phyloP scores from a whole-genome alignment of 768 basidiomycete genomes.

The Calocybe gangraenosa region DNA sequence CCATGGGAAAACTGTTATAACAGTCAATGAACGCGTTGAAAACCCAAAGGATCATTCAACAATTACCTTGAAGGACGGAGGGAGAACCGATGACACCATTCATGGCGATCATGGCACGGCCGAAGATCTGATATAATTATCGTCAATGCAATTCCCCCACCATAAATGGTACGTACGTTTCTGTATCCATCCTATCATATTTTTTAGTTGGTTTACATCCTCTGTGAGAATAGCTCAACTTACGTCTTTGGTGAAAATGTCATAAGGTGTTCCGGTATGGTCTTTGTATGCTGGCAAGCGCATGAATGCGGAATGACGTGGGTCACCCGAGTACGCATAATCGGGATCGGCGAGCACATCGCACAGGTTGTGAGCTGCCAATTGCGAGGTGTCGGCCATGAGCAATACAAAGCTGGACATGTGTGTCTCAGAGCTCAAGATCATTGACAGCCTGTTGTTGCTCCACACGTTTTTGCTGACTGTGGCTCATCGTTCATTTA shows the following conservation, averaged over 20 bases:
- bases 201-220: too few species aligned
- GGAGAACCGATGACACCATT: constrained; percentile 25
- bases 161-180: neutral
- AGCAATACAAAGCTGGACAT: constrained; percentile 21
- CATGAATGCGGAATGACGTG: constrained; percentile 16
- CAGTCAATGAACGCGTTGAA: neutral
- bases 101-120: constrained; percentile 30
- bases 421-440: constrained; percentile 23
- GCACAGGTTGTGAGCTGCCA: constrained; percentile 6
- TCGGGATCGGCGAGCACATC: constrained; percentile 14
- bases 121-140: constrained; percentile 19
- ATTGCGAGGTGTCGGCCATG: constrained; percentile 7
- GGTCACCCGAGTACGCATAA: constrained; percentile 11
- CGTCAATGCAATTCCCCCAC: too few species aligned
- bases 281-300: constrained; percentile 9
- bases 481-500: constrained; percentile 8
- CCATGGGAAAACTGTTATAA: constrained; percentile 4
- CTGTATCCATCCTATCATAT: constrained; percentile 1
- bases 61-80: constrained; percentile 24
- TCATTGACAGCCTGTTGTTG: constrained; percentile 36
- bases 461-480: constrained; percentile 33
- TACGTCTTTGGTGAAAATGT: constrained; percentile 4
- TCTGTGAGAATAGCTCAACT: neutral
- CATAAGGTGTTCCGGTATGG: constrained; percentile 5
- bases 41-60: neutral